Evolutionary conservation across 176 grass and related monocot species (phyloP).

Genomic region (Alloteropsis semialata): DNA sequence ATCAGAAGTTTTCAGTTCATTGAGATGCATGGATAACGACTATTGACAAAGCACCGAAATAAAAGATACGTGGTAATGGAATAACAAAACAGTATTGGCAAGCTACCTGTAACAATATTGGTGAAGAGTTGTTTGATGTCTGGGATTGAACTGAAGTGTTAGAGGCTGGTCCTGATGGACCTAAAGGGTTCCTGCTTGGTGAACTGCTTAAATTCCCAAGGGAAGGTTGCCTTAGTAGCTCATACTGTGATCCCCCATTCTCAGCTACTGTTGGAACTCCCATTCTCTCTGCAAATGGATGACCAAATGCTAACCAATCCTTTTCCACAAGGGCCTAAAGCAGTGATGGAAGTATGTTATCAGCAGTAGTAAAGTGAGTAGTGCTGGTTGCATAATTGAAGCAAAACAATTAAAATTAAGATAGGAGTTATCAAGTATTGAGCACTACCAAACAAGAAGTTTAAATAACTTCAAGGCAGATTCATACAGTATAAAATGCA

Average conservation of each 20-base stretch:
- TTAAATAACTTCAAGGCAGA: neutral
- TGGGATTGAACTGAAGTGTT: constrained; percentile 64
- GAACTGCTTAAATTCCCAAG: constrained; percentile 73
- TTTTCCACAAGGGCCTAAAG: constrained; percentile 92
- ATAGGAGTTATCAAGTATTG: neutral
- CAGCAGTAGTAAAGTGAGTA: neutral
- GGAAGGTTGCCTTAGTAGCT: constrained; percentile 80
- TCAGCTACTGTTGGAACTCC: constrained; percentile 82
- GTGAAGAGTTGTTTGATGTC: constrained; percentile 80
- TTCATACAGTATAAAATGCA: constrained; percentile 1
- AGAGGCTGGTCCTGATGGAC: constrained; percentile 42
- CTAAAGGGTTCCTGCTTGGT: constrained; percentile 58
- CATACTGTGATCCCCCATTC: constrained; percentile 51
- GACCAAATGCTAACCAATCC: constrained; percentile 97
- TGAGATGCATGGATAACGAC: neutral
- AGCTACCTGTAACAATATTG: constrained; percentile 93
- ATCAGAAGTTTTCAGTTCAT: constrained; percentile 13
- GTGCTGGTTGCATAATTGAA: neutral
- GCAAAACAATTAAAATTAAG: neutral
- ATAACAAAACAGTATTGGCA: constrained; percentile 14
- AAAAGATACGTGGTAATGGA: neutral
- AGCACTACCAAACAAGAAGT: neutral
- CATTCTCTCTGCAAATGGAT: constrained; percentile 96
- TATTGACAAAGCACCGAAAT: neutral
- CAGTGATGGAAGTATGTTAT: constrained; percentile 32